These are phyloP conservation scores for Gymnopilus dilepis DNA, from an alignment of 768 basidiomycete genomes.

Conservation along the genomic window DNA sequence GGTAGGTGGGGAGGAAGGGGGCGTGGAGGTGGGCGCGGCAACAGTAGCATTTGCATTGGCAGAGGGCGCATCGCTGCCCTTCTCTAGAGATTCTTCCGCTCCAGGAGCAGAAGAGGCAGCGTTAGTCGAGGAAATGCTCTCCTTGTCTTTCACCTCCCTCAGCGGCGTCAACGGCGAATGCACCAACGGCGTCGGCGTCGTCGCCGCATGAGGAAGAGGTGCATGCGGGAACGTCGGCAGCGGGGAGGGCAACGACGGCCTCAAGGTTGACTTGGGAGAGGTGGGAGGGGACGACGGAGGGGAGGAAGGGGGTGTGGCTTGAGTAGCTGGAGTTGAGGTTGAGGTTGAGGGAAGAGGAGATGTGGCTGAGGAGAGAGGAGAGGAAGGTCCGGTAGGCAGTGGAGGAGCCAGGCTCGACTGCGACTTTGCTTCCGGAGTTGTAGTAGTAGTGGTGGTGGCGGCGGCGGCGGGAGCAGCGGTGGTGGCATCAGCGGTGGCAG, in stretches of 20 bases:
- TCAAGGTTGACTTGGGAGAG: not conserved
- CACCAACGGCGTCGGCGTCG: constrained; percentile 8
- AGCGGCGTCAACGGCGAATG: constrained; percentile 19
- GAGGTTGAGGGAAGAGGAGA: not conserved
- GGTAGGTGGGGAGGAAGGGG: constrained; percentile 10
- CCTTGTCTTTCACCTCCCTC: not conserved
- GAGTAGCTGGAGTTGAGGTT: not conserved
- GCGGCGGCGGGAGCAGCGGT: not conserved
- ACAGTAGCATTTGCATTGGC: too few species aligned
- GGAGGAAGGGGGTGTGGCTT: not conserved
- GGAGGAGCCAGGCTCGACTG: not conserved
- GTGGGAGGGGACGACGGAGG: constrained; percentile 5
- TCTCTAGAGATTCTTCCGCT: too few species aligned
- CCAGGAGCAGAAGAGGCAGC: too few species aligned
- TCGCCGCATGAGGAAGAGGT: not conserved
- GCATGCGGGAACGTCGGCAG: constrained; percentile 8
- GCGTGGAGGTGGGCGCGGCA: not conserved
- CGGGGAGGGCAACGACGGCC: constrained; percentile 2
- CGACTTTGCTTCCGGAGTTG: too few species aligned
- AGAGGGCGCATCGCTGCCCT: not conserved
- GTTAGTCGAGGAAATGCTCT: too few species aligned
- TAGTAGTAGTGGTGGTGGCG: not conserved
- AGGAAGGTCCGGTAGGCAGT: not conserved
- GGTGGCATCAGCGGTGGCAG: not conserved
- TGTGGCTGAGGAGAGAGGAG: not conserved